Base-by-base conservation (phyloP, 2,329 filamentous ascomycete genomes). In the Cytospora chrysosperma region DNA sequence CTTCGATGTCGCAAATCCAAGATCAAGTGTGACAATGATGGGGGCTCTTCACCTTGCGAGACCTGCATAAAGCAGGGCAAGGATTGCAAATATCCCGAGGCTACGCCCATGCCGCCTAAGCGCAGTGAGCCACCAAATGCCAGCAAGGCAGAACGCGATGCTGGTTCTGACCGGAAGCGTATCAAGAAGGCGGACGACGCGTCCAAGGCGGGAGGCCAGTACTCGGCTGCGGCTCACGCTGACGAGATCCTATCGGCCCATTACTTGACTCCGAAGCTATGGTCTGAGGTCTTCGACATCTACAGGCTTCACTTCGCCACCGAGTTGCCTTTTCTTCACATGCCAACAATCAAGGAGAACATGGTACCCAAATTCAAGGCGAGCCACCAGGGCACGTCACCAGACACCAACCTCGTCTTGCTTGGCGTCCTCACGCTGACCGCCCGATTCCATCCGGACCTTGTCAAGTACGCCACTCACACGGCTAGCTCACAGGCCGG, bases 11-110 rank as follows among this genome's bases (percentile, higher is more conserved):
- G 91, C 63, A 86, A 86, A 70, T 92, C 90, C 73, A 96, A 95
- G 77, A 91, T 94, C 73, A 94, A 94, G 76, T 96, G 92, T 78
- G 87, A 92, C 75, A 95, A 95, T 76, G 84, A 85, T 69, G 90
- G 90, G 65, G 84, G 88, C 63, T 84, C 85, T 66, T 88, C 86
- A 19, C 86, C 85, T 19, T 96, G 92, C 78, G 86, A 90, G 67
- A 87, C 87, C 15, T 96, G 92, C 73, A 85, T 89, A 72, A 87
- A 87, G 65, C 85, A 85, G 57, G 86, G 88, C 52, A 85, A 90
- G 72, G 85, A 91, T 65, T 95, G 92, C 73, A 84, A 84, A 66
- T 92, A 93, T 74, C 89, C 90, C 10, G 78, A 85, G 34, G 78
- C 82, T 27, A 74, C 72, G 19, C 69, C 71, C 56, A 70, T 68